Evolutionary conservation across 2,329 filamentous ascomycete species (phyloP), one percentile per base, ranked within the genome.

Genomic region (Colletotrichum noveboracense): DNA sequence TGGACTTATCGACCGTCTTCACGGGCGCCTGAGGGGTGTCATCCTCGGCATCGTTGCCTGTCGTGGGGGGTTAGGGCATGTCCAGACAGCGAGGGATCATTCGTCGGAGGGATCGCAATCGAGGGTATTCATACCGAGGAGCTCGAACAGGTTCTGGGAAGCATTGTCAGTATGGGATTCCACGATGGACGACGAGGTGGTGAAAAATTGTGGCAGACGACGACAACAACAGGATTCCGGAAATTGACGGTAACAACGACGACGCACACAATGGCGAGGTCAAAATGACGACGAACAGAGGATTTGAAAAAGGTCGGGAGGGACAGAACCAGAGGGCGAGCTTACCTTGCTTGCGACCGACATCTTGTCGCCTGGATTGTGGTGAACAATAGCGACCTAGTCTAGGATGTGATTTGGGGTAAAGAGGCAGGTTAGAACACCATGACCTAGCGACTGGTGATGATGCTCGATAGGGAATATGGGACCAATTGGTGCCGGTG

Each of bases 71-170:
- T 69, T 71, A 76, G 74, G 74, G 71, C 71, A 70, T 61, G 65
- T 60, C 62, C 68, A 80, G 66, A 73, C 56, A 64, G 34, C 61
- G 61, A 32, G 67, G 28, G 66, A 65, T 30, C 81, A n/a, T 66
- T 70, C 55, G 71, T 75, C 66, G 66, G 43, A 52, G 43, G 76
- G 75, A 76, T 78, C 73, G 79, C 76, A 71, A 76, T 79, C 77
- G 78, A 67, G 78, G 79, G 78, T 78, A 80, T 84, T 52, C 87
- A 84, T 98, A 98, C 97, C 96, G 92, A 99, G 95, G 90, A 98
- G 94, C 92, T 97, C 96, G 92, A 95, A 98, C 85, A 95, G 93
- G 92, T 99, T 99, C 97, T 98, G 55, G 52, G 34, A 61, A 36
- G 26, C 5, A 36, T 75, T 74, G 64, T 76, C 13, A 76, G 74